phyloP scores from a whole-genome alignment of 805 yeast species.

The Wickerhamiella parazyma region DNA sequence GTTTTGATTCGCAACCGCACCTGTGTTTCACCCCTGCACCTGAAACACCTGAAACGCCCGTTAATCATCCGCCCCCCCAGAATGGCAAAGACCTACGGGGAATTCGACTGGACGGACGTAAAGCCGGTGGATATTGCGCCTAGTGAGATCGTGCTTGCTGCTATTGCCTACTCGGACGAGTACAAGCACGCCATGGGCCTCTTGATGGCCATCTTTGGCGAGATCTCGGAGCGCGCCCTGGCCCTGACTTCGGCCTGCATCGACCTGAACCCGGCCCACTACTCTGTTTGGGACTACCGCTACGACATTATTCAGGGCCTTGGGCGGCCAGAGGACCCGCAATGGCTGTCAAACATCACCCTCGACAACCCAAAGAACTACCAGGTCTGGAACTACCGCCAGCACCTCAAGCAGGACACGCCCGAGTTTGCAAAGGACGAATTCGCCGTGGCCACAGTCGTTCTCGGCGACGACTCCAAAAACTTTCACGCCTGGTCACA shows the following conservation, averaged over 20 bases:
- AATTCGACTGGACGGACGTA: constrained; percentile 26
- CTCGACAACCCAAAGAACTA: constrained; percentile 75
- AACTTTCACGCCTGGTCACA: constrained; percentile 97
- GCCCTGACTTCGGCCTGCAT: constrained; percentile 52
- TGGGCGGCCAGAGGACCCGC: constrained; percentile 39
- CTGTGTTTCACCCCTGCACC: not conserved
- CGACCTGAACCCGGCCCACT: constrained; percentile 69
- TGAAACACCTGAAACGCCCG: not conserved
- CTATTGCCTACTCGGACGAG: constrained; percentile 51
- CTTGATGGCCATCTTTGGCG: constrained; percentile 50
- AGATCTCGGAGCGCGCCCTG: constrained; percentile 58
- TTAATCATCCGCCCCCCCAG: not conserved
- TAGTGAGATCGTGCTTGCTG: constrained; percentile 24
- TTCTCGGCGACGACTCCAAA: constrained; percentile 69
- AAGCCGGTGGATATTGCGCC: constrained; percentile 23
- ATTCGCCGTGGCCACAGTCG: constrained; percentile 45
- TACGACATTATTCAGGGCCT: constrained; percentile 21
- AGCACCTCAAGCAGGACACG: constrained; percentile 35
- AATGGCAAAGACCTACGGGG: constrained; percentile 10
- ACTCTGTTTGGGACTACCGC: constrained; percentile 62
- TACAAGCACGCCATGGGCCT: constrained; percentile 50
- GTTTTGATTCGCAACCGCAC: no score
- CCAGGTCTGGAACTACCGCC: constrained; percentile 95
- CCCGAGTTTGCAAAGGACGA: constrained; percentile 35
- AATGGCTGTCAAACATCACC: constrained; percentile 70